phyloP scores from a whole-genome alignment of 2,329 filamentous ascomycete genomes.

The Neonectria sp. region DNA sequence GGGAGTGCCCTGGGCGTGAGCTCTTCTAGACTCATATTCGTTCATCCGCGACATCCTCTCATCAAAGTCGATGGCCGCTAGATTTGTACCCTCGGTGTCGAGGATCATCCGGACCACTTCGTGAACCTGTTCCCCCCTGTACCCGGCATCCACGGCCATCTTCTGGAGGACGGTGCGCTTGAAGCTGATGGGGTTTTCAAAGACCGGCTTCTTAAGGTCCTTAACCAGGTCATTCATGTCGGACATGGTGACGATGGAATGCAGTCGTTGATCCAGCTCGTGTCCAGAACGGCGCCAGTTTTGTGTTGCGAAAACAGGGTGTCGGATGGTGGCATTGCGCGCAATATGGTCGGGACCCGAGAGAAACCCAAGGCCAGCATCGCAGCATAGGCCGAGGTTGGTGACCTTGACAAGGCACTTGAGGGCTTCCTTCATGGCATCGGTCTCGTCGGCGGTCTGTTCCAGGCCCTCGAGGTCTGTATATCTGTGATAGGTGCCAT shows the following conservation, averaged over 20 bases:
- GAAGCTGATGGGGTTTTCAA: constrained; percentile 47
- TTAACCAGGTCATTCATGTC: constrained; percentile 45
- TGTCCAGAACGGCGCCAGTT: constrained; percentile 43
- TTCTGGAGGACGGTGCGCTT: constrained; percentile 52
- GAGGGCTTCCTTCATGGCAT: constrained; percentile 73
- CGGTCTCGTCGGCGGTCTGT: constrained; percentile 74
- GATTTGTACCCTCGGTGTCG: constrained; percentile 51
- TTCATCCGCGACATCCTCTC: constrained; percentile 44
- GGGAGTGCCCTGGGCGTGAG: constrained; percentile 13
- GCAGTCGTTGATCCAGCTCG: constrained; percentile 29
- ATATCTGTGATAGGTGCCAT: constrained; percentile 71
- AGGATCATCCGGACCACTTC: constrained; percentile 55
- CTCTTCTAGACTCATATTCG: constrained; percentile 35
- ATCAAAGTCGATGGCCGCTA: constrained; percentile 52
- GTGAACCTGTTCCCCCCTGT: constrained; percentile 46
- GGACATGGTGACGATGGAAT: constrained; percentile 41
- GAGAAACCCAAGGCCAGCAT: constrained; percentile 78
- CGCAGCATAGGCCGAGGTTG: constrained; percentile 77
- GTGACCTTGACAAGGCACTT: constrained; percentile 67
- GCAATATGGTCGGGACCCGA: constrained; percentile 71
- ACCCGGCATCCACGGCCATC: constrained; percentile 58
- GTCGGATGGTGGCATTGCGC: constrained; percentile 57
- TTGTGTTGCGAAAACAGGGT: constrained; percentile 54
- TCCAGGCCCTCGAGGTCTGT: constrained; percentile 72
- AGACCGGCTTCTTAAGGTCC: constrained; percentile 40